These are phyloP conservation scores for Mitragyna speciosa DNA, from an alignment of 257 asterid genomes.

Conservation along the genomic window DNA sequence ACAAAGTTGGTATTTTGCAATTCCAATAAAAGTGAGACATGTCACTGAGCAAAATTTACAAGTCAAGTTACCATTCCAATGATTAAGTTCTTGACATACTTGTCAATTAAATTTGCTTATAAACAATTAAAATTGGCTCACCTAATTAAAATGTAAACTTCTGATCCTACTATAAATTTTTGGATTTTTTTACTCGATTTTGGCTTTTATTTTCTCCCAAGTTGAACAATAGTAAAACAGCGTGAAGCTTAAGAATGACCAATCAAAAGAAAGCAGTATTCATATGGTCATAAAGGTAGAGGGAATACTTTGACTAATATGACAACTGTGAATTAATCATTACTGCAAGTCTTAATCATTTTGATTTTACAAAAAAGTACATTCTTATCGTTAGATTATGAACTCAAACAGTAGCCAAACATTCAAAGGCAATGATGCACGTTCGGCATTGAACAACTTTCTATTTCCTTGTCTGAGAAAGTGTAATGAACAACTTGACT, in stretches of 20 bases:
- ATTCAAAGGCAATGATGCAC: background rate
- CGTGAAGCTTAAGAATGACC: background rate
- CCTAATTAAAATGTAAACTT: background rate
- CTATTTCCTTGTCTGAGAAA: background rate
- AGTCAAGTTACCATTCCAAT: too few relatives aligned
- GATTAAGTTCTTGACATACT: too few relatives aligned
- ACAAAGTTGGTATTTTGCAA: too few relatives aligned
- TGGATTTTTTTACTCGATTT: background rate
- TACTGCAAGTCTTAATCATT: background rate
- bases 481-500: background rate
- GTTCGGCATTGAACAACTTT: background rate
- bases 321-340: slow-evolving; percentile 9
- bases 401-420: background rate
- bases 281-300: background rate
- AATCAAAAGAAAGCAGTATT: background rate
- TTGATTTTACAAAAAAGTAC: background rate
- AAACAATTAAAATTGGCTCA: background rate
- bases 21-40: too few relatives aligned
- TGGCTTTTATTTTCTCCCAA: background rate
- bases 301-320: background rate
- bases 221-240: background rate
- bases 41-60: too few relatives aligned
- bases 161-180: background rate
- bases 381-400: background rate
- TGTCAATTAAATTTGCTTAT: background rate